Conservation (phyloP, 176 grass and related monocot genomes). For the Oryza nivara region DNA sequence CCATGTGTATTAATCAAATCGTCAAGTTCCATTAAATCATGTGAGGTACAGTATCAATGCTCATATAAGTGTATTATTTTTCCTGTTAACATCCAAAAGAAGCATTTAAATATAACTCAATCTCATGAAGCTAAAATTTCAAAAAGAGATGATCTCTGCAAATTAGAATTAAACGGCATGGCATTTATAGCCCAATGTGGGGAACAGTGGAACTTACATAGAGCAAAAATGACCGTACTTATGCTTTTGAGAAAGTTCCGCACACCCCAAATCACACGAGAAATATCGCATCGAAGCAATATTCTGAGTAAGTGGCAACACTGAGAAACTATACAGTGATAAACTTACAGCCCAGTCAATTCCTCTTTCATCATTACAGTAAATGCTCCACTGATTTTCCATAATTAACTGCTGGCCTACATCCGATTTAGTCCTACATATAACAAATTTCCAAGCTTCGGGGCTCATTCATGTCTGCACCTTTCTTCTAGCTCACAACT, state of each 20-base stretch:
- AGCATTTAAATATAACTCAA: background rate
- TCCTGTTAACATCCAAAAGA: background rate
- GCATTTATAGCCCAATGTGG: background rate
- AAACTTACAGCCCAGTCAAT: background rate
- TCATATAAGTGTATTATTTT: background rate
- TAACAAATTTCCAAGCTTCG: background rate
- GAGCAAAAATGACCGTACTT: background rate
- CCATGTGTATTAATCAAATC: background rate
- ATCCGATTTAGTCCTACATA: background rate
- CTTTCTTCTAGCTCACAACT: background rate
- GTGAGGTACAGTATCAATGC: background rate
- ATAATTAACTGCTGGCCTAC: background rate
- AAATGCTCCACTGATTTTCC: background rate
- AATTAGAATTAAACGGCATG: background rate
- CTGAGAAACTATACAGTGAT: background rate
- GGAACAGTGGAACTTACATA: background rate
- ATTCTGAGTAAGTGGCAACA: background rate
- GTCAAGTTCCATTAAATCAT: background rate
- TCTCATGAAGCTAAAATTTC: background rate
- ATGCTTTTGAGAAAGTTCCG: background rate
- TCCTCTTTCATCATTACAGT: background rate
- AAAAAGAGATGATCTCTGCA: background rate
- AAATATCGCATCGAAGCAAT: background rate
- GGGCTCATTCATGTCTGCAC: slow-evolving; percentile 4
- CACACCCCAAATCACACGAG: background rate